phyloP scores from a whole-genome alignment of 805 yeast genomes.

The Starmera pachycereana region DNA sequence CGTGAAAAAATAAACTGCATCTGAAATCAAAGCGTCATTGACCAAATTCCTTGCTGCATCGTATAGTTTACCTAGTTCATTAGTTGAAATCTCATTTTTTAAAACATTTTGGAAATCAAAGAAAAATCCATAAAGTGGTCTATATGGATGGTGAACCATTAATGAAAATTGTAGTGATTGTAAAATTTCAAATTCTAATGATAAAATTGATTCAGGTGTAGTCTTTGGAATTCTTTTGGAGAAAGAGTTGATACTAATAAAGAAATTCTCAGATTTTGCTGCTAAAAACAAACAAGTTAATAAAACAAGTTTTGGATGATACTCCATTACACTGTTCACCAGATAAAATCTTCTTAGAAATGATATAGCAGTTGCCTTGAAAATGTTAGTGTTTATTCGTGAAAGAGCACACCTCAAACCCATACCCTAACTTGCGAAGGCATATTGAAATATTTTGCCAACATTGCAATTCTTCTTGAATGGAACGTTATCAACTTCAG shows the following conservation, averaged over 20 bases:
- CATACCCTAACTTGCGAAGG: conserved; percentile 71
- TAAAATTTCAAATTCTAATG: conserved; percentile 68
- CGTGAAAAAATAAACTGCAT: conserved; percentile 66
- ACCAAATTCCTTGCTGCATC: conserved; percentile 60
- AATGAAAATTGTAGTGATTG: conserved; percentile 72
- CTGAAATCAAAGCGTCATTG: conserved; percentile 62
- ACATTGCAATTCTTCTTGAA: conserved; percentile 57
- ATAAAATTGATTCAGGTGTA: conserved; percentile 56
- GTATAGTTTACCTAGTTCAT: conserved; percentile 55
- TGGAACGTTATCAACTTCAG: conserved; percentile 55
- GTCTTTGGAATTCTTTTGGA: conserved; percentile 60
- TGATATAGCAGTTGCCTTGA: conserved; percentile 64
- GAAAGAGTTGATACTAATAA: conserved; percentile 76
- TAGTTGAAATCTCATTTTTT: conserved; percentile 32
- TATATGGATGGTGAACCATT: conserved; percentile 78
- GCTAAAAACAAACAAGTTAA: conserved; percentile 80
- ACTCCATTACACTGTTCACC: conserved; percentile 73
- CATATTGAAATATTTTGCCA: conserved; percentile 65
- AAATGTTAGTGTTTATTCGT: background rate
- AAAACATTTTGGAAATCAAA: conserved; percentile 69
- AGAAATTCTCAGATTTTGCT: conserved; percentile 86
- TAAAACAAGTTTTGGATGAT: conserved; percentile 78
- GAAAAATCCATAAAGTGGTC: conserved; percentile 90
- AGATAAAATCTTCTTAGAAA: conserved; percentile 77
- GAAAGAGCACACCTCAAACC: background rate